Percentiles rank a stretch among this genome's conserved stretches.
These are phyloP conservation scores for Trichosporon inkin DNA, from an alignment of 1,284 basidiomycete genomes.

Conservation along the genomic window DNA sequence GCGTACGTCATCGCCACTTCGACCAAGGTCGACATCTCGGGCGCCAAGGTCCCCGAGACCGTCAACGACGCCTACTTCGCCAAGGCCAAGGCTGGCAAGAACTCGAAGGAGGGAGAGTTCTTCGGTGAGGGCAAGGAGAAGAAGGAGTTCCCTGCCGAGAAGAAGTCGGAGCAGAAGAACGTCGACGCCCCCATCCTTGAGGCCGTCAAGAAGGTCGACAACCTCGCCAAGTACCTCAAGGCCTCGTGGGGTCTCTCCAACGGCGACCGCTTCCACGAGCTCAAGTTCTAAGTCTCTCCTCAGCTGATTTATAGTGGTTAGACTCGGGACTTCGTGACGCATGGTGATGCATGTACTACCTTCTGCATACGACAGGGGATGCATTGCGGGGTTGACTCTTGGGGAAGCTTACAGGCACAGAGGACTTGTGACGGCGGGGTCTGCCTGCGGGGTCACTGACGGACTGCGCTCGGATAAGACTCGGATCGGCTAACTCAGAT, in stretches of 20 bases:
- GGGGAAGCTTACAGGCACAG: not conserved
- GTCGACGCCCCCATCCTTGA: slow-evolving; percentile 81
- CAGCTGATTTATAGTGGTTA: slow-evolving; percentile 10
- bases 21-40: slow-evolving; percentile 83
- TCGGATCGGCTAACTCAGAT: no score
- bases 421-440: no score
- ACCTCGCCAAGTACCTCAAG: slow-evolving; percentile 90
- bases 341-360: slow-evolving; percentile 32
- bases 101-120: slow-evolving; percentile 90
- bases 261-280: slow-evolving; percentile 59
- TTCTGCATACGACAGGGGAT: slow-evolving; percentile 14
- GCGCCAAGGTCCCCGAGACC: slow-evolving; percentile 71
- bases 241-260: slow-evolving; percentile 92
- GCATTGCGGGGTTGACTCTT: slow-evolving; percentile 4
- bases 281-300: slow-evolving; percentile 49
- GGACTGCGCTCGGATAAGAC: not conserved
- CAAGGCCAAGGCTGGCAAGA: slow-evolving; percentile 68
- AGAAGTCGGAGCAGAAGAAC: slow-evolving; percentile 84
- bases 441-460: not conserved
- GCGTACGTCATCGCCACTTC: slow-evolving; percentile 99
- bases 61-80: slow-evolving; percentile 94
- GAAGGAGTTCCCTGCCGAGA: slow-evolving; percentile 82
- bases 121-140: slow-evolving; percentile 88
- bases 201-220: slow-evolving; percentile 87
- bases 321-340: slow-evolving; percentile 11